These are phyloP conservation scores for Trichophaea hybrida DNA, from an alignment of 2,329 filamentous ascomycete genomes.

Conservation along the genomic window DNA sequence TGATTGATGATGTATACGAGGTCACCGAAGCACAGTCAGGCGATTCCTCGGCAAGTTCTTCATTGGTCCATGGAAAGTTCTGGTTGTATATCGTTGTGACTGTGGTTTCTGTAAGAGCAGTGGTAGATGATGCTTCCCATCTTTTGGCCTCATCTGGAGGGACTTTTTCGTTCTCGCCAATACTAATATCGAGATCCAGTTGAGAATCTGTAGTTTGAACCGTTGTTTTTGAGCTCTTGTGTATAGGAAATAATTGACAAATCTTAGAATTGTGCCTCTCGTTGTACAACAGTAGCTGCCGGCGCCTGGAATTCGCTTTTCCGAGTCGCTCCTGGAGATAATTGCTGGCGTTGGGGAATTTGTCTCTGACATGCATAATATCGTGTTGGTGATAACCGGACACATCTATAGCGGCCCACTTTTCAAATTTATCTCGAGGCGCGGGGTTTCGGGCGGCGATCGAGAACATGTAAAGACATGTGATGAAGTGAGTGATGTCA, in stretches of 20 bases:
- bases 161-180: background rate
- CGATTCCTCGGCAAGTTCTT: background rate
- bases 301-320: slow-evolving; percentile 28
- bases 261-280: slow-evolving; percentile 29
- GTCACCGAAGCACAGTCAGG: background rate
- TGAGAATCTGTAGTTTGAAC: background rate
- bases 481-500: slow-evolving; percentile 7
- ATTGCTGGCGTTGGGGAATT: slow-evolving; percentile 3
- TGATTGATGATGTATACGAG: background rate
- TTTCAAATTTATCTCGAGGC: slow-evolving; percentile 26
- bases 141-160: background rate
- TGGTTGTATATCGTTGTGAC: no score
- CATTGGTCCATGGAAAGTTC: background rate
- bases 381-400: slow-evolving; percentile 27
- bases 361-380: slow-evolving; percentile 22
- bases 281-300: slow-evolving; percentile 30
- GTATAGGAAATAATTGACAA: no score
- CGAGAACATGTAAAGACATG: slow-evolving; percentile 29
- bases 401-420: slow-evolving; percentile 25
- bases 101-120: no score
- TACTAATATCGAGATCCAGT: background rate
- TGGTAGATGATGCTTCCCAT: background rate
- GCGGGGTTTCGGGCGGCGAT: slow-evolving; percentile 30
- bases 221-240: no score
- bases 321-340: slow-evolving; percentile 27